Conservation (phyloP, 352 stramenopile species). For the Pythium diclinum region DNA sequence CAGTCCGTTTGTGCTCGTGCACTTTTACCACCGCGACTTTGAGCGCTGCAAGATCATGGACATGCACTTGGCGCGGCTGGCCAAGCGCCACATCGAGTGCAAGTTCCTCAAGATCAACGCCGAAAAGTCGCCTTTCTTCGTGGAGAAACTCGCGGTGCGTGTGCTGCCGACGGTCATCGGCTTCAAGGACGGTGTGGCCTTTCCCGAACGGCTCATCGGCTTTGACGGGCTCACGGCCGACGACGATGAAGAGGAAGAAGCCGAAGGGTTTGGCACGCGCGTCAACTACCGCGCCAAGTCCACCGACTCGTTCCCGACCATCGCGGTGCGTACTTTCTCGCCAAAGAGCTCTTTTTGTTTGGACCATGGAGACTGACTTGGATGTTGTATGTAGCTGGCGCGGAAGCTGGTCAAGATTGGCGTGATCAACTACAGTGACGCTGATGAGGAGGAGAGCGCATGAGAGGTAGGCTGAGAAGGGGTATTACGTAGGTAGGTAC, state of each 20-base stretch:
- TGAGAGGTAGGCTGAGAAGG: neutral
- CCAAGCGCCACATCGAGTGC: constrained; percentile 78
- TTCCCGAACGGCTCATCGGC: constrained; percentile 86
- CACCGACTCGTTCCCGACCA: constrained; percentile 60
- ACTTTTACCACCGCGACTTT: constrained; percentile 98
- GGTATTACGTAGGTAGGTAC: too few species aligned
- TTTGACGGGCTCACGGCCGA: constrained; percentile 91
- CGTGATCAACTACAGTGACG: constrained; percentile 44
- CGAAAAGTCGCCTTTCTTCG: constrained; percentile 94
- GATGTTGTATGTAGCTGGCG: constrained; percentile 43
- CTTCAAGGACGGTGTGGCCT: constrained; percentile 90
- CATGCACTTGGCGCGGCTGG: constrained; percentile 73
- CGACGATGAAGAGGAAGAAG: constrained; percentile 55
- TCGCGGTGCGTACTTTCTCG: constrained; percentile 34
- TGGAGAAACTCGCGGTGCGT: constrained; percentile 91
- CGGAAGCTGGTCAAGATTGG: constrained; percentile 58
- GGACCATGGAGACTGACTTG: neutral
- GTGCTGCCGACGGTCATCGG: constrained; percentile 93
- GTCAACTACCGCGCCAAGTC: constrained; percentile 39
- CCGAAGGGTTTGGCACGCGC: constrained; percentile 37
- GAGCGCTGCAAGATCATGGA: constrained; percentile 98
- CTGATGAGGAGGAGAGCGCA: constrained; percentile 31
- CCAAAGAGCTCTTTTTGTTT: neutral
- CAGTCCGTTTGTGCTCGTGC: constrained; percentile 81
- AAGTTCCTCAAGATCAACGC: constrained; percentile 96